Evolutionary conservation across 225 moss, liverwort and hornwort genomes (phyloP).

Genomic region (Marchantia polymorpha): DNA sequence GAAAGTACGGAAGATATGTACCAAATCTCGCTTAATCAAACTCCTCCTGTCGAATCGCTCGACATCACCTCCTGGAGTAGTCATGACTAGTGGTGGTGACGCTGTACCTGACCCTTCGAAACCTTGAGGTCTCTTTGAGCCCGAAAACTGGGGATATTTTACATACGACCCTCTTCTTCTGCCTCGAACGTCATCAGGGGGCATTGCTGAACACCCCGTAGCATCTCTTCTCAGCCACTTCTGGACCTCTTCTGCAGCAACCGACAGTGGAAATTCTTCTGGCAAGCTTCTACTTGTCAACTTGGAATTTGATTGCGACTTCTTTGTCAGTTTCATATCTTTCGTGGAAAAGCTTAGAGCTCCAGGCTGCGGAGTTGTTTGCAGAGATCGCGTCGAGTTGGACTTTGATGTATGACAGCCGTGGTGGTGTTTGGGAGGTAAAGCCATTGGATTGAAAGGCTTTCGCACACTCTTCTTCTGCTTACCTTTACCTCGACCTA

Average conservation of each 20-base stretch:
- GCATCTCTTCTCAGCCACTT: slow-evolving; percentile 43
- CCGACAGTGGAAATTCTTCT: slow-evolving; percentile 26
- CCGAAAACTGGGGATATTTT: slow-evolving; percentile 18
- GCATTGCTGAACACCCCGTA: slow-evolving; percentile 8
- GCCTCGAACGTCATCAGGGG: slow-evolving; percentile 12
- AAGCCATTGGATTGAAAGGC: slow-evolving; percentile 35
- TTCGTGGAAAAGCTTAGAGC: slow-evolving; percentile 21
- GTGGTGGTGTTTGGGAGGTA: slow-evolving; percentile 26
- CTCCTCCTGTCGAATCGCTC: slow-evolving; percentile 16
- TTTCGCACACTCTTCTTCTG: slow-evolving; percentile 25
- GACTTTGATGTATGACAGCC: slow-evolving; percentile 21
- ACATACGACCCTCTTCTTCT: slow-evolving; percentile 11
- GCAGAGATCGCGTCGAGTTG: slow-evolving; percentile 24
- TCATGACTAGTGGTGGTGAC: slow-evolving; percentile 24
- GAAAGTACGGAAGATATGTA: not conserved
- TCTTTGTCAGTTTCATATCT: slow-evolving; percentile 26
- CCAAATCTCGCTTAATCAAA: slow-evolving; percentile 13
- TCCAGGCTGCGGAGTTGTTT: slow-evolving; percentile 20
- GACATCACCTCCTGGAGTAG: slow-evolving; percentile 16
- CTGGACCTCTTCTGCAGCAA: slow-evolving; percentile 37
- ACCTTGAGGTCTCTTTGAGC: slow-evolving; percentile 22
- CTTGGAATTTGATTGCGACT: slow-evolving; percentile 25
- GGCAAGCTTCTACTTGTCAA: slow-evolving; percentile 43
- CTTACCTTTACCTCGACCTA: slow-evolving; percentile 36
- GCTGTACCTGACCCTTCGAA: slow-evolving; percentile 8